These are phyloP conservation scores for Phytopythium litorale DNA, from an alignment of 352 stramenopile genomes.

Conservation along the genomic window DNA sequence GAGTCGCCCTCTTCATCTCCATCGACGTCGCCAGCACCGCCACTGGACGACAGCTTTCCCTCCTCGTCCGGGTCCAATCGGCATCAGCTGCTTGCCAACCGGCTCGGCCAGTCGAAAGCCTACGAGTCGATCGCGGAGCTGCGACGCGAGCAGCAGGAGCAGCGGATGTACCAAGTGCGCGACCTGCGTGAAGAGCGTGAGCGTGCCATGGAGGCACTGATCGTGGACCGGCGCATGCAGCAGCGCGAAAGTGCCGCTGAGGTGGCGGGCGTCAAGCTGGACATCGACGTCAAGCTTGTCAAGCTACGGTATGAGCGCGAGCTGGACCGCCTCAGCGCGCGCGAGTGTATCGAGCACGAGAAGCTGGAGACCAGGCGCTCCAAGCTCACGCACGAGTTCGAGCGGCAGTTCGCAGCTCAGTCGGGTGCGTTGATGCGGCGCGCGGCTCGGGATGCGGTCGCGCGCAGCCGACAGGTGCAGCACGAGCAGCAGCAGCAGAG, in stretches of 20 bases:
- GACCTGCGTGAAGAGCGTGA: slow-evolving; percentile 63
- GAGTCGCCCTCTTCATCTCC: not conserved
- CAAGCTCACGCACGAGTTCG: slow-evolving; percentile 51
- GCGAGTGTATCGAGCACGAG: slow-evolving; percentile 43
- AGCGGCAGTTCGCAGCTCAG: slow-evolving; percentile 49
- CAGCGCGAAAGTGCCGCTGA: slow-evolving; percentile 58
- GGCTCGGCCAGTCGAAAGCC: slow-evolving; percentile 27
- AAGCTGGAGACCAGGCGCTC: slow-evolving; percentile 29
- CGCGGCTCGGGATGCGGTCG: slow-evolving; percentile 42
- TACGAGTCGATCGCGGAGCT: slow-evolving; percentile 36
- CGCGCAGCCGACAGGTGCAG: slow-evolving; percentile 1
- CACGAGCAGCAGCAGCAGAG: slow-evolving; percentile 29
- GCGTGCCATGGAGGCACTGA: slow-evolving; percentile 53
- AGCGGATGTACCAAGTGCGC: slow-evolving; percentile 41
- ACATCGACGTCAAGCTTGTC: slow-evolving; percentile 69
- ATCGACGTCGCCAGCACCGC: not conserved
- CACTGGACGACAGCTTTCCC: not conserved
- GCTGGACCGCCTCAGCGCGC: slow-evolving; percentile 37
- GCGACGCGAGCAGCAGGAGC: slow-evolving; percentile 32
- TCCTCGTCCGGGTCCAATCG: slow-evolving; percentile 30
- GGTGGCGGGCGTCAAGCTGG: slow-evolving; percentile 50
- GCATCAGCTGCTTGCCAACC: slow-evolving; percentile 51
- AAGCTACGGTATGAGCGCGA: slow-evolving; percentile 55
- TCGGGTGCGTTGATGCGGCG: slow-evolving; percentile 63
- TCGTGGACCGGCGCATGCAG: slow-evolving; percentile 64